Conservation (phyloP, 257 asterid species). For the Datura wrightii region DNA sequence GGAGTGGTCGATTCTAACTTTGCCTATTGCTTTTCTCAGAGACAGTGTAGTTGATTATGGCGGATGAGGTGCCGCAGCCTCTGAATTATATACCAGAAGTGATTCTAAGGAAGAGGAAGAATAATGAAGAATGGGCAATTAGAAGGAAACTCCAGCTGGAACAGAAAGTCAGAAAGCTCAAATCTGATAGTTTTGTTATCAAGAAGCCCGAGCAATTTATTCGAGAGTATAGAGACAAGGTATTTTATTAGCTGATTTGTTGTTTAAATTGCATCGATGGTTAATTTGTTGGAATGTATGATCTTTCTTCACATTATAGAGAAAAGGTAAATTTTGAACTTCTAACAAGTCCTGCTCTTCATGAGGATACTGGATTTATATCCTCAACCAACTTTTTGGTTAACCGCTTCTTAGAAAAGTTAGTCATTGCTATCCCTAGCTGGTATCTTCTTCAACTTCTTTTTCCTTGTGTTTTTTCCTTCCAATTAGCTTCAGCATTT, state of each 20-base stretch:
- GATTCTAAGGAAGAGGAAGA: conserved; percentile 86
- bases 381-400: neutral
- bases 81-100: conserved; percentile 77
- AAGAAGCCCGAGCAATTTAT: conserved; percentile 91
- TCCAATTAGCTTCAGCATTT: neutral
- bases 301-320: neutral
- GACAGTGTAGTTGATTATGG: conserved; percentile 34
- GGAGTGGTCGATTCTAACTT: neutral
- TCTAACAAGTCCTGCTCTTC: neutral
- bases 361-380: neutral
- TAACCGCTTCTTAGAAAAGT: neutral
- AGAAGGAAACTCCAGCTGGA: conserved; percentile 68
- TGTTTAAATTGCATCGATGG: neutral
- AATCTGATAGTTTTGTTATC: conserved; percentile 51
- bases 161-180: conserved; percentile 69
- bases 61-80: conserved; percentile 57
- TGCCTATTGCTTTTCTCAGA: neutral
- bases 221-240: conserved; percentile 79
- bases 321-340: neutral
- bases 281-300: neutral
- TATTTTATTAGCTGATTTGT: neutral
- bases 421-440: neutral
- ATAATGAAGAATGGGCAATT: conserved; percentile 88
- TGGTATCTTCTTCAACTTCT: neutral
- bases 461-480: neutral